Conservation (phyloP, 768 basidiomycete genomes). For the Polyporus arcularius region DNA sequence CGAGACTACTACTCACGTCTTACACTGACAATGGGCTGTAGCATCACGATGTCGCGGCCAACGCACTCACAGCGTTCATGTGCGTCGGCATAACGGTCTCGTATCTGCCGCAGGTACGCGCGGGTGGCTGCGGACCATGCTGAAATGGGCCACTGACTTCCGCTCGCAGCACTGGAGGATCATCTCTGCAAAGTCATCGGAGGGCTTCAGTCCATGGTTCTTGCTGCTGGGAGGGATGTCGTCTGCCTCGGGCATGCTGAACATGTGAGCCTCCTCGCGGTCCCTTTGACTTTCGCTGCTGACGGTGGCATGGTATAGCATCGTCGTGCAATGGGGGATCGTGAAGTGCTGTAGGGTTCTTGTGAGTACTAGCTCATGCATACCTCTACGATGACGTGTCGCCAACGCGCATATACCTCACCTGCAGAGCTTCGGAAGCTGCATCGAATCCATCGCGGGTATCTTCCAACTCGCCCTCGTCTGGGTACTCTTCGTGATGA, state of each 20-base stretch:
- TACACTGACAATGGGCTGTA: conserved; percentile 27
- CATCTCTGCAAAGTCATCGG: conserved; percentile 71
- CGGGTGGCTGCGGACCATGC: conserved; percentile 26
- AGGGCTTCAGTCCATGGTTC: conserved; percentile 93
- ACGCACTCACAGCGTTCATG: conserved; percentile 64
- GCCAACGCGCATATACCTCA: neutral
- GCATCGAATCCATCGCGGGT: conserved; percentile 80
- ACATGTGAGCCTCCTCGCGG: conserved; percentile 55
- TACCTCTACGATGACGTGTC: neutral
- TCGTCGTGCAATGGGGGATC: conserved; percentile 82
- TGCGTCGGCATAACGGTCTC: conserved; percentile 76
- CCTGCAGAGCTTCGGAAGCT: conserved; percentile 62
- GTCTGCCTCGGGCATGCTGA: conserved; percentile 79
- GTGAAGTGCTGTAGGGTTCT: conserved; percentile 79
- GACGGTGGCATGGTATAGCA: conserved; percentile 39
- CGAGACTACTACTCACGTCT: neutral
- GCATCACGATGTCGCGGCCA: conserved; percentile 74
- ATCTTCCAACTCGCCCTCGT: conserved; percentile 80
- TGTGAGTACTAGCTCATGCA: conserved; percentile 45
- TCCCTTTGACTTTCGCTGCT: conserved; percentile 2
- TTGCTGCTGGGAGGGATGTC: conserved; percentile 87
- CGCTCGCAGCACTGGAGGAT: conserved; percentile 73
- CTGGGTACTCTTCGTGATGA: conserved; percentile 81
- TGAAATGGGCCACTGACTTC: neutral
- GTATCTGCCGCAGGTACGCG: conserved; percentile 77